Conservation (phyloP, 805 yeast genomes). For the Barnettozyma pratensis region DNA sequence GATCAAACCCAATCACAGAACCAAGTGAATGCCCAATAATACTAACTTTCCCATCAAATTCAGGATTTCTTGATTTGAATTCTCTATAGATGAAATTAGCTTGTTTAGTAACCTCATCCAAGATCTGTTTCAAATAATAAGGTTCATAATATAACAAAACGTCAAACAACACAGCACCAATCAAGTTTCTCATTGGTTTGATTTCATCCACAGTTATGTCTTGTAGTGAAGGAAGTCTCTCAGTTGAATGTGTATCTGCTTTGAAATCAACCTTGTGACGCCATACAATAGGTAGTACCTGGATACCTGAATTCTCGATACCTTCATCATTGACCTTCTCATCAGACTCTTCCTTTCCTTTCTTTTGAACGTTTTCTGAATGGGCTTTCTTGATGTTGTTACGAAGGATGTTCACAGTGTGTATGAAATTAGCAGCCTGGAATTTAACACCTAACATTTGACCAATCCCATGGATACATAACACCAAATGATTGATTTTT, state of each 20-base stretch:
- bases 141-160: constrained; percentile 77
- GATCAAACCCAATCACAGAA: constrained; percentile 76
- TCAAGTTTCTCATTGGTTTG: constrained; percentile 64
- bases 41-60: constrained; percentile 76
- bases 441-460: constrained; percentile 76
- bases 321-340: constrained; percentile 16
- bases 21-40: constrained; percentile 91
- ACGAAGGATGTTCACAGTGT: constrained; percentile 62
- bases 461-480: constrained; percentile 96
- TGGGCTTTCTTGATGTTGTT: constrained; percentile 50
- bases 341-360: neutral
- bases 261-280: constrained; percentile 67
- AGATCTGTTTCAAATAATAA: constrained; percentile 54
- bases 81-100: constrained; percentile 57
- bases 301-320: constrained; percentile 54
- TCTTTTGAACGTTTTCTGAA: neutral
- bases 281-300: constrained; percentile 91
- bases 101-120: constrained; percentile 54
- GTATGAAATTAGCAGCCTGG: constrained; percentile 82
- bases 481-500: constrained; percentile 57
- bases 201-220: constrained; percentile 78
- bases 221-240: constrained; percentile 53
- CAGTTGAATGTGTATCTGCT: constrained; percentile 32
- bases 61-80: constrained; percentile 61
- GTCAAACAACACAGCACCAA: constrained; percentile 87